Conservation (phyloP, 768 basidiomycete genomes). For the Pleurotus giganteus region DNA sequence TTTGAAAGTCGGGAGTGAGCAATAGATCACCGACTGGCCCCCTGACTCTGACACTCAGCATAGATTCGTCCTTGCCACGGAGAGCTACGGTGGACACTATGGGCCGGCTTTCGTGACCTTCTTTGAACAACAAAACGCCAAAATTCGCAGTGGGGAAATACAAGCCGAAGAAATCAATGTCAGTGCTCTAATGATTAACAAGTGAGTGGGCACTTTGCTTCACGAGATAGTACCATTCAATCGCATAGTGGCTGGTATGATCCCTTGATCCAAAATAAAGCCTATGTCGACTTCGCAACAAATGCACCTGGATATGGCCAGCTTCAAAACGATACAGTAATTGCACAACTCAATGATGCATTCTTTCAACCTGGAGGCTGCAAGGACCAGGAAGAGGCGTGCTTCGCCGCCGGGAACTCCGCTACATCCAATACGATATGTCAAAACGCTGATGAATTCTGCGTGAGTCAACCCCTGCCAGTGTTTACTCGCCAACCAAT, state of each 20-base stretch:
- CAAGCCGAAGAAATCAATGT: slow-evolving; percentile 51
- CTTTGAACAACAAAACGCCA: slow-evolving; percentile 59
- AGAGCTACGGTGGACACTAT: slow-evolving; percentile 70
- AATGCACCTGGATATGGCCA: slow-evolving; percentile 68
- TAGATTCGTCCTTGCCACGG: slow-evolving; percentile 64
- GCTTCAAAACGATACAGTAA: slow-evolving; percentile 45
- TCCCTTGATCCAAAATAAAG: slow-evolving; percentile 59
- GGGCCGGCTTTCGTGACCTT: slow-evolving; percentile 63
- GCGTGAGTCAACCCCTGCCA: slow-evolving; percentile 41
- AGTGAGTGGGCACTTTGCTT: slow-evolving; percentile 28
- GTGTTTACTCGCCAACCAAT: neutral
- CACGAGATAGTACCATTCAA: neutral
- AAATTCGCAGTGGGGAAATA: slow-evolving; percentile 42
- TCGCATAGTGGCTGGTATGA: slow-evolving; percentile 59
- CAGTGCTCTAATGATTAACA: slow-evolving; percentile 65
- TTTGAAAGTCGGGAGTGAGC: slow-evolving; percentile 53
- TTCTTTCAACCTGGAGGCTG: slow-evolving; percentile 52
- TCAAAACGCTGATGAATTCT: slow-evolving; percentile 47
- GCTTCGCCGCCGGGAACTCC: slow-evolving; percentile 51
- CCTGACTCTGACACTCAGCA: neutral
- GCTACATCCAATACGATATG: slow-evolving; percentile 49
- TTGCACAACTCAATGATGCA: slow-evolving; percentile 44
- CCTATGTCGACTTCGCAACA: slow-evolving; percentile 58
- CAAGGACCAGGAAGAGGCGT: slow-evolving; percentile 50
- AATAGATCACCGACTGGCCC: neutral